These are phyloP conservation scores for Brassica nigra DNA, from an alignment of 345 rosid species.

Conservation along the genomic window DNA sequence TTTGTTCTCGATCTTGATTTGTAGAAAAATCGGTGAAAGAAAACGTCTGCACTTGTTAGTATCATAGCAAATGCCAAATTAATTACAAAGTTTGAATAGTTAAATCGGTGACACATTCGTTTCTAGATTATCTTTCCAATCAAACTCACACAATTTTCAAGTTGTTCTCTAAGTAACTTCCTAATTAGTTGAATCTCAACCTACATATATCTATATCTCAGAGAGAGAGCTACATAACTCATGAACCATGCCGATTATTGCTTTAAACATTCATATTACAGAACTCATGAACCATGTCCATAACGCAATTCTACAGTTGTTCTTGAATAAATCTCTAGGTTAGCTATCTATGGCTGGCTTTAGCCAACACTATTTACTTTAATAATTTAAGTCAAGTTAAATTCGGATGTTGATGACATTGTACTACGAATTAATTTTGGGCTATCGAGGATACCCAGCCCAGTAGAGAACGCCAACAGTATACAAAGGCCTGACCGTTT, in stretches of 20 bases:
- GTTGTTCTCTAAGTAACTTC: neutral
- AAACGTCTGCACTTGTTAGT: neutral
- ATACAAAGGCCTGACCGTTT: neutral
- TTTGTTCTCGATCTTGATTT: neutral
- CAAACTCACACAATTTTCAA: neutral
- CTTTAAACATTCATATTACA: neutral
- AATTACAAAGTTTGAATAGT: neutral
- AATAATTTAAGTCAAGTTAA: neutral
- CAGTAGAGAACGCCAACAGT: neutral
- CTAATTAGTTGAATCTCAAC: neutral
- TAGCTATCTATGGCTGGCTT: neutral
- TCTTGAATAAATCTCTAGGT: neutral
- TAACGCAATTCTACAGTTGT: neutral
- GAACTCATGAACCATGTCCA: neutral
- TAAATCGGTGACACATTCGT: neutral
- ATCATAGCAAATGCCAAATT: neutral
- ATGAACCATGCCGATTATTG: neutral
- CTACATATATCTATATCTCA: neutral
- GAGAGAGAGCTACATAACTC: neutral
- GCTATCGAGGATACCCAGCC: neutral
- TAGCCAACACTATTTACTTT: neutral
- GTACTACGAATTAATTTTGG: neutral
- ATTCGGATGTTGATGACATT: neutral
- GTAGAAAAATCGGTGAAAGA: neutral
- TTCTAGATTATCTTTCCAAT: neutral